Evolutionary conservation across 176 grass and related monocot species (phyloP).

Genomic region (Metroxylon sagu): DNA sequence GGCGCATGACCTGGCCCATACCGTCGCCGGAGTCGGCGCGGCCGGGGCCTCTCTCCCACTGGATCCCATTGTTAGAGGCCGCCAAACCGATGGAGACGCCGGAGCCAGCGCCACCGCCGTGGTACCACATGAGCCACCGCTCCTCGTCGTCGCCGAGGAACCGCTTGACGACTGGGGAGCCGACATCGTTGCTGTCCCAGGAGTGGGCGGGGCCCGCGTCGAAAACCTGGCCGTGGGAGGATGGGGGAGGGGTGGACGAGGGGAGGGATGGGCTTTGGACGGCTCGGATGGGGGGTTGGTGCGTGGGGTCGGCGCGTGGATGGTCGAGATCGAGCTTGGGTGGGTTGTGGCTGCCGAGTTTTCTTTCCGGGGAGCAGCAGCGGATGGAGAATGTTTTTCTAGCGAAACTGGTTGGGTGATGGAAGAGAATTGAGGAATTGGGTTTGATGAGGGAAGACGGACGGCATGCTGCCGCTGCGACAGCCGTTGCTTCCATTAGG

Average conservation of each 20-base stretch:
- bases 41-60: slow-evolving; percentile 34
- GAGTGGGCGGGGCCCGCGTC: slow-evolving; percentile 22
- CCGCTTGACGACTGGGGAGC: slow-evolving; percentile 64
- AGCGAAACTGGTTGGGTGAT: no score
- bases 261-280: slow-evolving; percentile 11
- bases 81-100: slow-evolving; percentile 38
- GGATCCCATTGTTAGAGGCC: slow-evolving; percentile 50
- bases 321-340: no score
- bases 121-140: slow-evolving; percentile 73
- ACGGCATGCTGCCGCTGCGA: no score
- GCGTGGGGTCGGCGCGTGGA: background rate
- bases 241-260: slow-evolving; percentile 7
- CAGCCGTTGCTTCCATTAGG: no score
- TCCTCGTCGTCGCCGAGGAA: slow-evolving; percentile 23
- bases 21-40: slow-evolving; percentile 5
- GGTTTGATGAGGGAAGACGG: no score
- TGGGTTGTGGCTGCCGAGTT: no score
- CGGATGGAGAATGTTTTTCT: no score
- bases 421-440: no score
- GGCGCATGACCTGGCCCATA: slow-evolving; percentile 29
- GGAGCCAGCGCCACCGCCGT: slow-evolving; percentile 10
- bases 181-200: slow-evolving; percentile 18
- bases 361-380: no score
- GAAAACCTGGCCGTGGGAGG: slow-evolving; percentile 17
- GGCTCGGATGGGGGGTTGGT: background rate